Conservation (phyloP, 148 eudicot species). For the Nepenthes gracilis region DNA sequence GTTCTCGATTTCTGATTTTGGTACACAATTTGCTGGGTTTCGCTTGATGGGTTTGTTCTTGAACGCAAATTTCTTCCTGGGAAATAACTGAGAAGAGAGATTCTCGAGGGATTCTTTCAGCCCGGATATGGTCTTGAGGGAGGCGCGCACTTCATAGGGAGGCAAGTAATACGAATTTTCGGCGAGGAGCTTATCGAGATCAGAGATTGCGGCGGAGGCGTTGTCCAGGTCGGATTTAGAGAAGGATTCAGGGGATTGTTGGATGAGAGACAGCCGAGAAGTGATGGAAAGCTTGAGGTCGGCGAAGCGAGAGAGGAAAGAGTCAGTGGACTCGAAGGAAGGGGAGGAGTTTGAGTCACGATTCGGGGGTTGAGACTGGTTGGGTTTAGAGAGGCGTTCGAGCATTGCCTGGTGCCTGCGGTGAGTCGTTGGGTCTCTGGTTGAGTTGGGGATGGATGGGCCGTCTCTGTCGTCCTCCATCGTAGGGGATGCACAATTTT, state of each 20-base stretch:
- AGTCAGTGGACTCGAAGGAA: constrained; percentile 39
- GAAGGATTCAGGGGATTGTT: constrained; percentile 17
- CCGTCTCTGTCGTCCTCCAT: no score
- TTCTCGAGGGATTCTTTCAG: constrained; percentile 48
- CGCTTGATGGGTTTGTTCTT: constrained; percentile 36
- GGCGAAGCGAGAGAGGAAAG: constrained; percentile 50
- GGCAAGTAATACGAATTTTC: constrained; percentile 68
- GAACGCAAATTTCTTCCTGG: constrained; percentile 68
- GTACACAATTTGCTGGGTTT: neutral
- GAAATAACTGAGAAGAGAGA: constrained; percentile 33
- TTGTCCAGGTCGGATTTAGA: constrained; percentile 26
- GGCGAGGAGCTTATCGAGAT: constrained; percentile 59
- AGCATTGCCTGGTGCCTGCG: constrained; percentile 65
- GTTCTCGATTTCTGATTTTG: constrained; percentile 11
- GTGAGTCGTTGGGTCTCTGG: constrained; percentile 12
- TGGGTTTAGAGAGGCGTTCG: constrained; percentile 60
- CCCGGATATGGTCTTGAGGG: constrained; percentile 38
- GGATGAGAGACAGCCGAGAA: constrained; percentile 26
- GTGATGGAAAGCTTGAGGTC: constrained; percentile 43
- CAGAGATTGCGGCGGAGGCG: constrained; percentile 36
- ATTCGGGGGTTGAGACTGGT: constrained; percentile 26
- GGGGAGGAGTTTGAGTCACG: constrained; percentile 21
- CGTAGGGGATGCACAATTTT: no score
- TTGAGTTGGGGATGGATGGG: constrained; percentile 24
- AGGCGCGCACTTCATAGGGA: constrained; percentile 63